Evolutionary conservation across 352 stramenopile genomes (phyloP).

Genomic region (Phytophthora macrochlamydospora): DNA sequence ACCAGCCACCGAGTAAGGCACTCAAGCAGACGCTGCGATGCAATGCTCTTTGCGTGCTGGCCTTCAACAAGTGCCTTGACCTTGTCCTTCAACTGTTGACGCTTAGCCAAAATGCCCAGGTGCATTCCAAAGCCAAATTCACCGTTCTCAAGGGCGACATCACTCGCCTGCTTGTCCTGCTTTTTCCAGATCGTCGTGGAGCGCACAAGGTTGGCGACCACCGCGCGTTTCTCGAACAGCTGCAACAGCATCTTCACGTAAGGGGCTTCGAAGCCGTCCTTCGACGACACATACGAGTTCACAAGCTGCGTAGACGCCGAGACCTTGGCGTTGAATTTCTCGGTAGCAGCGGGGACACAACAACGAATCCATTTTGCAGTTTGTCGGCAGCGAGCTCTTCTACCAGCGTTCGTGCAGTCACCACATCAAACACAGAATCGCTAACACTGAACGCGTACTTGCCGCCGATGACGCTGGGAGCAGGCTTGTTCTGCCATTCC

Average conservation of each 20-base stretch:
- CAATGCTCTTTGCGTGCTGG: conserved; percentile 18
- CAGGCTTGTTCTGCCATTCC: conserved; percentile 57
- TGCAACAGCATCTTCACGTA: conserved; percentile 86
- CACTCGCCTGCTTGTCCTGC: conserved; percentile 36
- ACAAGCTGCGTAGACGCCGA: conserved; percentile 47
- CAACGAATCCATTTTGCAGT: conserved; percentile 74
- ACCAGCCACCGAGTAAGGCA: conserved; percentile 53
- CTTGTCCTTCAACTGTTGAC: conserved; percentile 72
- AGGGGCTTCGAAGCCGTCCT: conserved; percentile 66
- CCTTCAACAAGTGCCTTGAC: conserved; percentile 48
- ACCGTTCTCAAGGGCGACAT: conserved; percentile 57
- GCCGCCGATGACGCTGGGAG: conserved; percentile 77
- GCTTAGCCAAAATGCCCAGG: conserved; percentile 70
- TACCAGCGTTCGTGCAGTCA: conserved; percentile 77
- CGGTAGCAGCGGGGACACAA: conserved; percentile 39
- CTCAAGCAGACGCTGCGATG: conserved; percentile 54
- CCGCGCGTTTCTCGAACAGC: conserved; percentile 71
- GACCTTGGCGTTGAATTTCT: conserved; percentile 33
- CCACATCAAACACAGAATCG: conserved; percentile 83
- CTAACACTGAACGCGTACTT: conserved; percentile 77
- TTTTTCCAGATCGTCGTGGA: conserved; percentile 74
- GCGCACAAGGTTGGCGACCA: conserved; percentile 76
- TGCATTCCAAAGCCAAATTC: conserved; percentile 82
- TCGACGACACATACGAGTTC: conserved; percentile 58
- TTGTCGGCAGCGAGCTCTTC: conserved; percentile 66